Percentiles rank a stretch among this genome's conserved stretches.
Evolutionary conservation across 176 grass and related monocot species (phyloP).

Genomic region (Lolium perenne): DNA sequence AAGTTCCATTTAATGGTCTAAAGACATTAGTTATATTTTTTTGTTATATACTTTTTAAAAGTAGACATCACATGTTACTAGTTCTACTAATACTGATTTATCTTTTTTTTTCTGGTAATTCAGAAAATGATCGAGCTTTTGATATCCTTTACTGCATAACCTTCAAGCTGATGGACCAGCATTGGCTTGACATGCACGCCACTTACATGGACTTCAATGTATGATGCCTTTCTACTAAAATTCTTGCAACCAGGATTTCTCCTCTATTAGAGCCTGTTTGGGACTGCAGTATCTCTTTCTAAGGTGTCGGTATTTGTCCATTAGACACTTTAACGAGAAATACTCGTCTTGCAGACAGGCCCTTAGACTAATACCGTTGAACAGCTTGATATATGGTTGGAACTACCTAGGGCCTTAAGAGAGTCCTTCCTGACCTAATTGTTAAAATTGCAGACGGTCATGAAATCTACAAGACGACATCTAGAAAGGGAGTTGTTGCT

Average conservation of each 20-base stretch:
- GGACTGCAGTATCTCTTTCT: neutral
- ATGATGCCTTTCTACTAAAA: slow-evolving; percentile 9
- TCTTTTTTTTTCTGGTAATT: slow-evolving; percentile 26
- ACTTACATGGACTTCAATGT: slow-evolving; percentile 99
- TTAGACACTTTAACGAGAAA: neutral
- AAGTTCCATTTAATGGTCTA: slow-evolving; percentile 27
- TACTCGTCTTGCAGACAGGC: neutral
- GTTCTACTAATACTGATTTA: slow-evolving; percentile 27
- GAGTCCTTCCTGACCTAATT: slow-evolving; percentile 33
- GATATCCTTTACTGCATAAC: slow-evolving; percentile 96
- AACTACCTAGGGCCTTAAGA: slow-evolving; percentile 2
- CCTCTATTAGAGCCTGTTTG: neutral
- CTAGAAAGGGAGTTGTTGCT: slow-evolving; percentile 87
- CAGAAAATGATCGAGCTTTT: slow-evolving; percentile 91
- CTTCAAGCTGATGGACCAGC: slow-evolving; percentile 98
- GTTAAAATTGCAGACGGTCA: slow-evolving; percentile 67
- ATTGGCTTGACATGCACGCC: slow-evolving; percentile 97
- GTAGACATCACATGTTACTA: neutral
- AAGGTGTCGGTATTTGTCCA: neutral
- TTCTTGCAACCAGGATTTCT: slow-evolving; percentile 4
- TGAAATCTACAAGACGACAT: slow-evolving; percentile 79
- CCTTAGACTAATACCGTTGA: neutral
- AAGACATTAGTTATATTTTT: slow-evolving; percentile 18
- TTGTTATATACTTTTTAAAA: slow-evolving; percentile 25
- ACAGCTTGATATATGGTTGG: slow-evolving; percentile 10